Conservation (phyloP, 2,329 filamentous ascomycete genomes). For the Mycocentrospora acerina region DNA sequence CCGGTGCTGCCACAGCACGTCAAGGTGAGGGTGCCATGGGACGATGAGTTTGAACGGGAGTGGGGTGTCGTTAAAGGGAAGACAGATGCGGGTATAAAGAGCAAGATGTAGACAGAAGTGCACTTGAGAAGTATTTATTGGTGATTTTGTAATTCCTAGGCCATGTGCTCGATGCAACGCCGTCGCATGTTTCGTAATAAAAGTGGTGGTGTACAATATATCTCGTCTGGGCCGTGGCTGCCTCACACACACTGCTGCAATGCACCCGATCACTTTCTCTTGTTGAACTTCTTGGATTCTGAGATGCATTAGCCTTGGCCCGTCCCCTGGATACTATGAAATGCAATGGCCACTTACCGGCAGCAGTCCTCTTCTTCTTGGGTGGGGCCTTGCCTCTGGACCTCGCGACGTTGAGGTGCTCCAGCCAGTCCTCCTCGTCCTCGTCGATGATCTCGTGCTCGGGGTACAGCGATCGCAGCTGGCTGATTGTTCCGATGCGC, state of each 20-base stretch:
- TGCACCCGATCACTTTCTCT: conserved; percentile 42
- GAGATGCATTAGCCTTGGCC: conserved; percentile 11
- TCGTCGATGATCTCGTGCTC: conserved; percentile 72
- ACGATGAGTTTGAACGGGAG: conserved; percentile 45
- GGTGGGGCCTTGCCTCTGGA: conserved; percentile 80
- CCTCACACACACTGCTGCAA: no score
- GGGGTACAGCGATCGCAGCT: conserved; percentile 71
- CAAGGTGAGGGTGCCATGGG: conserved; percentile 45
- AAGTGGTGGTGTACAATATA: conserved; percentile 17
- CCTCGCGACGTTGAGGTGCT: conserved; percentile 57
- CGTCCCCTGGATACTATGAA: no score
- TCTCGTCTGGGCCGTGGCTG: no score
- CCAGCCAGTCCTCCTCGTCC: conserved; percentile 75
- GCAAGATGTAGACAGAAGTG: conserved; percentile 17
- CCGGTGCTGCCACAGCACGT: conserved; percentile 45
- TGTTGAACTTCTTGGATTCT: conserved; percentile 52
- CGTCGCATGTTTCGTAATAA: conserved; percentile 16
- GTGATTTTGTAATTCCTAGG: neutral
- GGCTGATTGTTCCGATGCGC: conserved; percentile 68
- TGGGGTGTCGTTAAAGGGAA: conserved; percentile 16
- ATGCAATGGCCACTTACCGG: conserved; percentile 48
- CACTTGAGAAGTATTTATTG: neutral
- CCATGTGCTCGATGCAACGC: conserved; percentile 11
- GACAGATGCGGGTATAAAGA: conserved; percentile 9
- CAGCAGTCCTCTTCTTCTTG: conserved; percentile 77